These are phyloP conservation scores for Hemileia vastatrix DNA, from an alignment of 1,284 basidiomycete species.

Conservation along the genomic window DNA sequence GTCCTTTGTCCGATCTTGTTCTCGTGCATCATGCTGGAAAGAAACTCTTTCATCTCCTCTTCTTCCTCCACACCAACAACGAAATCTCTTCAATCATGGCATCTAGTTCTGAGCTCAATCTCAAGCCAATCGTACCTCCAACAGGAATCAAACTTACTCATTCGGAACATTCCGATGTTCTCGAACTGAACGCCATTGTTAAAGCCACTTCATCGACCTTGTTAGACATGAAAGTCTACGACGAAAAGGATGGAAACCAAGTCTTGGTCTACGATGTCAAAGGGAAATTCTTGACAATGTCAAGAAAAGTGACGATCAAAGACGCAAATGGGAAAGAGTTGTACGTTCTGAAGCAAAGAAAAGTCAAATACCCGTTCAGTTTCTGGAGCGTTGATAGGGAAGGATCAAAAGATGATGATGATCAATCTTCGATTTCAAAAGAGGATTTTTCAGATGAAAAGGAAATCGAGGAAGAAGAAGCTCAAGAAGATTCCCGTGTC, in stretches of 20 bases:
- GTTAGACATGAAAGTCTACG: not conserved
- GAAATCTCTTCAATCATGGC: not conserved
- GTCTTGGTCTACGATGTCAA: not conserved
- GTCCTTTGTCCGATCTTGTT: no score
- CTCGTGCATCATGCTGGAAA: no score
- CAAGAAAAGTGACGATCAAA: not conserved
- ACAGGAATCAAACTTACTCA: not conserved
- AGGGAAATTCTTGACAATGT: not conserved
- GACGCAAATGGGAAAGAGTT: not conserved
- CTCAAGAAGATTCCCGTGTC: not conserved
- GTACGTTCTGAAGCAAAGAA: not conserved
- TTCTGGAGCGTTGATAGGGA: not conserved
- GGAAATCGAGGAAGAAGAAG: not conserved
- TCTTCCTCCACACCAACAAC: not conserved
- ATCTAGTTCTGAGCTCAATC: not conserved
- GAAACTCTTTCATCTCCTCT: not conserved
- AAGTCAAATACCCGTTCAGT: not conserved
- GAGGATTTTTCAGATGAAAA: not conserved
- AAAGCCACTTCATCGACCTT: not conserved
- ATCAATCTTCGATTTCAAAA: not conserved
- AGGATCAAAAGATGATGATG: not conserved
- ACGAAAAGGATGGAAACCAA: not conserved
- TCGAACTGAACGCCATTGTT: not conserved
- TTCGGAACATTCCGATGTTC: not conserved
- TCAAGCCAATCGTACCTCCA: not conserved